These are phyloP conservation scores for Fusarium sp. DNA, from an alignment of 2,329 filamentous ascomycete species.

Conservation along the genomic window DNA sequence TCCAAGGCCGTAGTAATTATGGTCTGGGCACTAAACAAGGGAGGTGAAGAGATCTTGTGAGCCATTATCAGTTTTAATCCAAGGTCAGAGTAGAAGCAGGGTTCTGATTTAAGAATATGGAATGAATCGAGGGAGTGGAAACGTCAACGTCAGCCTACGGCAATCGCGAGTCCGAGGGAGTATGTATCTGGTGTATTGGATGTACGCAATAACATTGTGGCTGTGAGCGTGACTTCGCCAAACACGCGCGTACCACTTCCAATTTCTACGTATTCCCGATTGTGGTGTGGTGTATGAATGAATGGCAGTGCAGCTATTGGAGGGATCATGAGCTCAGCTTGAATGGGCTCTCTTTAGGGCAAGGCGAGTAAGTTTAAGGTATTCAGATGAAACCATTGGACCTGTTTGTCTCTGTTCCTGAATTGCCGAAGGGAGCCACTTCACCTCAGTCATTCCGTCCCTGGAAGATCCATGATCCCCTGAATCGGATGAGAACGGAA, in stretches of 20 bases:
- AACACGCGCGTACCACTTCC: constrained; percentile 31
- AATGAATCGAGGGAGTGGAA: constrained; percentile 29
- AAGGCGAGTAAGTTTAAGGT: background rate
- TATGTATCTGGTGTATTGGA: constrained; percentile 14
- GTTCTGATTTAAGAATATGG: constrained; percentile 2
- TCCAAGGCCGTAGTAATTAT: constrained; percentile 9
- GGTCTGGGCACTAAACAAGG: constrained; percentile 22
- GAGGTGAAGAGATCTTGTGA: constrained; percentile 12
- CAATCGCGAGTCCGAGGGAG: constrained; percentile 28
- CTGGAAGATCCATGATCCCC: constrained; percentile 26
- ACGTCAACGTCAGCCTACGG: constrained; percentile 44
- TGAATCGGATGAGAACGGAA: constrained; percentile 34
- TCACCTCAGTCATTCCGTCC: constrained; percentile 17
- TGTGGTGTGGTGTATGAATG: constrained; percentile 17
- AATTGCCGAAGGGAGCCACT: constrained; percentile 30
- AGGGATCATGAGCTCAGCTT: constrained; percentile 19
- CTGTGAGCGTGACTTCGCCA: constrained; percentile 42
- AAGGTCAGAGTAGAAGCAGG: constrained; percentile 11
- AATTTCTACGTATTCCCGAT: constrained; percentile 17
- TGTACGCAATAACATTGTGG: constrained; percentile 38
- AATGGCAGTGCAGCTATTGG: constrained; percentile 39
- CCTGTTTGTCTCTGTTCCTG: constrained; percentile 26
- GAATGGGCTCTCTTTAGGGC: background rate
- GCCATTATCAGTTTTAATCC: constrained; percentile 3
- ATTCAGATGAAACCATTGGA: constrained; percentile 24